Percentiles rank a stretch among this genome's conserved stretches.
Evolutionary conservation across 306 rosid species (phyloP).

Genomic region (Prinsepia uniflora): DNA sequence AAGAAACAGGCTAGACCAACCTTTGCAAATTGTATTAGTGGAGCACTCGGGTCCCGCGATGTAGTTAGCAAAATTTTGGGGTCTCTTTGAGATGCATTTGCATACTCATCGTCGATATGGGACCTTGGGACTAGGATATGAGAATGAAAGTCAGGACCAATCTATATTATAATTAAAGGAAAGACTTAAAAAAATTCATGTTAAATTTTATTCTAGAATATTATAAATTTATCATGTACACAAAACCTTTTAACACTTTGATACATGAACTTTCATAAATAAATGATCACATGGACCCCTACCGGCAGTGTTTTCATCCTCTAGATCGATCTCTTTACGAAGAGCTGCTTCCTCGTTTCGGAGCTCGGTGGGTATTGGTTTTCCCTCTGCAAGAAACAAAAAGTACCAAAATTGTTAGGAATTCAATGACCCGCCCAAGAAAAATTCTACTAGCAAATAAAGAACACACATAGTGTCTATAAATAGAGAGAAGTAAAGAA

Average conservation of each 20-base stretch:
- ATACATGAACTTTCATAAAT: not conserved
- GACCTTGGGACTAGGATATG: conserved; percentile 58
- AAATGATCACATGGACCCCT: not conserved
- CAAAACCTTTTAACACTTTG: not conserved
- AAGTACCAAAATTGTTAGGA: not conserved
- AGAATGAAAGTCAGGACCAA: conserved; percentile 3
- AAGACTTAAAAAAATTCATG: not conserved
- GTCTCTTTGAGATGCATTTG: conserved; percentile 67
- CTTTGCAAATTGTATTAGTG: conserved; percentile 84
- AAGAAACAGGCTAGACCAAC: conserved; percentile 36
- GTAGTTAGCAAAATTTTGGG: conserved; percentile 84
- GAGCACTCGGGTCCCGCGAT: conserved; percentile 87
- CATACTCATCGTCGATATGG: conserved; percentile 88
- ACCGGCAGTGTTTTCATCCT: conserved; percentile 78
- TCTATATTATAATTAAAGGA: not conserved
- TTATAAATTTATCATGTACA: not conserved
- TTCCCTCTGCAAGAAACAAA: conserved; percentile 58
- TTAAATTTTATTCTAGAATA: not conserved
- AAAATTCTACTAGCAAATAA: no score
- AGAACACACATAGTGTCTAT: not conserved
- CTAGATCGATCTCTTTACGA: conserved; percentile 79
- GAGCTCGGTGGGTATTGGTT: conserved; percentile 88
- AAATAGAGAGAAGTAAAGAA: conserved; percentile 11
- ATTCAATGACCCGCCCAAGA: not conserved
- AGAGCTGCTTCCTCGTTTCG: conserved; percentile 83